Evolutionary conservation across 2,329 filamentous ascomycete species (phyloP), one percentile per base, ranked within the genome.

Genomic region (Microcyclosporella mali): DNA sequence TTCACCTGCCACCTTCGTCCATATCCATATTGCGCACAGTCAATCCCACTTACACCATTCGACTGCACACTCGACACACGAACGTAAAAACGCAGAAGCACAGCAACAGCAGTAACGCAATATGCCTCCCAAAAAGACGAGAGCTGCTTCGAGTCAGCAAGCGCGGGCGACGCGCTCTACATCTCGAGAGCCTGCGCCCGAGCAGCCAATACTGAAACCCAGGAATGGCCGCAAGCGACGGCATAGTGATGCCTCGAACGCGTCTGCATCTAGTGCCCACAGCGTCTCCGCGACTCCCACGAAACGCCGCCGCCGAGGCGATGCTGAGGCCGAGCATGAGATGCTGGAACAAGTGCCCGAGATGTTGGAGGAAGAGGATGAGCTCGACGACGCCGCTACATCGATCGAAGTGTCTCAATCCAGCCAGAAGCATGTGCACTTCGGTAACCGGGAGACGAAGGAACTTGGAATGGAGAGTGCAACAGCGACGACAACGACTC

Each of bases 401-500:
- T 42, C 31, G 15, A 50, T 47, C 31, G 46, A 52, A 25, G 45
- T 49, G n/a, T 18, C 40, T 7, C 43, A 50, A 16, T 36, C 49
- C 8, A 25, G 29, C 9, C 44, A 52, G 12, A 52, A 55, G 40
- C 58, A 60, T 43, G 59, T 63, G 18, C 56, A 56, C 45, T 63
- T 64, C 34, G 54, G 53, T 19, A 49, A 50, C 18, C 44, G 47
- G 28, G 43, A 39, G 45, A 46, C 49, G 30, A 49, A 43, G 30
- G 49, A 56, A 4, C 43, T 35, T 6, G 47, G 52, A 16, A 45
- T 38, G 15, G 38, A 49, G 12, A 46, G 41, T 32, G 41, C 53
- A 2, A 62, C 61, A 3, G 57, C 60, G 4, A 56, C 56, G 15
- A 55, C 62, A 41, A 52, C 59, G 37, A 63, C 62, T 7, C 62